phyloP scores from a whole-genome alignment of 1,139 yeast genomes.

The Spathaspora sp. region DNA sequence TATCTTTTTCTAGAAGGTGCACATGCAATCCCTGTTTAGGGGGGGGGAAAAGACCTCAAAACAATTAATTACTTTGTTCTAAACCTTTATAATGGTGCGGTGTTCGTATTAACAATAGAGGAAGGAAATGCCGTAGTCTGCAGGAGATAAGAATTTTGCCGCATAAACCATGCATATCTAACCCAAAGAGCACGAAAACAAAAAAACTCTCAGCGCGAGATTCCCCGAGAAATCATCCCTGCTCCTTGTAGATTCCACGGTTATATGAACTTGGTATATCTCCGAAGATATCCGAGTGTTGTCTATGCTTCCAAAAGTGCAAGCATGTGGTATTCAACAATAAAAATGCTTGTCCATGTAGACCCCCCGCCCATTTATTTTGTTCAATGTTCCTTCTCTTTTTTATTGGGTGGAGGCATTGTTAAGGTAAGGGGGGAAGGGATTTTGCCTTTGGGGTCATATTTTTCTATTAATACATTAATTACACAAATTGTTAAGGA shows the following conservation, averaged over 20 bases:
- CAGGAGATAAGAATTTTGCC: slow-evolving; percentile 1
- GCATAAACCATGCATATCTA: background rate
- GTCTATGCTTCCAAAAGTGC: background rate
- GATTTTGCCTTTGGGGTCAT: background rate
- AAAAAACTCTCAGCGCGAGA: background rate
- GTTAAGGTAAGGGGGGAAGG: background rate
- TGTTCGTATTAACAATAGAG: background rate
- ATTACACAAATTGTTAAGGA: no score
- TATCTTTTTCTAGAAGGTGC: background rate
- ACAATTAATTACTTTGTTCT: background rate
- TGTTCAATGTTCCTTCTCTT: no score
- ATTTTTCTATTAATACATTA: background rate
- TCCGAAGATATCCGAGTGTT: background rate
- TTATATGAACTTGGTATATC: no score
- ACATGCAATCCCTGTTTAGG: background rate
- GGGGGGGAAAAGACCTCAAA: background rate
- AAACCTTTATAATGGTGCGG: background rate
- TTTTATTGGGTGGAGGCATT: background rate
- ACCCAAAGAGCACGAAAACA: no score
- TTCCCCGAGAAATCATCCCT: background rate
- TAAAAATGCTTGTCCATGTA: no score
- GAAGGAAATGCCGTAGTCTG: slow-evolving; percentile 1
- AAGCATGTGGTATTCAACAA: background rate
- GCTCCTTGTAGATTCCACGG: no score
- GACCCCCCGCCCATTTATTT: no score